Evolutionary conservation across 345 rosid species (phyloP), one percentile per base, ranked within the genome.

Genomic region (Lepidium sativum): DNA sequence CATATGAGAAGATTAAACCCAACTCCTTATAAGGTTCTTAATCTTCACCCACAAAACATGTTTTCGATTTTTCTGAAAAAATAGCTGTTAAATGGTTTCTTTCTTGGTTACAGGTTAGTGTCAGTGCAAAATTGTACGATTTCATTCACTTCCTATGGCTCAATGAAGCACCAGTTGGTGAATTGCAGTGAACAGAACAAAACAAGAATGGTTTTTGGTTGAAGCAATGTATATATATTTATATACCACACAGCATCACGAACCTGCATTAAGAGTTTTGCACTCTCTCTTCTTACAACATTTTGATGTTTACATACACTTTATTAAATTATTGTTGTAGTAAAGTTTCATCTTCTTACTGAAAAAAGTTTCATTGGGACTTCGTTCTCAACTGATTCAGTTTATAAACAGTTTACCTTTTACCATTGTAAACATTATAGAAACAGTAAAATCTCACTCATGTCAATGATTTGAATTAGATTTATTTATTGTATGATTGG

Each of bases 141-240:
- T 94, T 94, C 80, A 94, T 90, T 60, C 97, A 94, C 73, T 86
- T 85, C 79, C 76, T 94, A 25, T 94, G 99, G 97, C 96, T 94
- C 70, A 94, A 94, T 4, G 99, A 94, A 80, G 99, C 97, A 4
- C 99, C 99, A 1, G 97, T 94, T 3, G 99, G 99, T 59, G 99
- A 94, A 77, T 70, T 94, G 78, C 88, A 82, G 55, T 73, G 33
- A 27, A 73, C 9, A 37, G 12, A 56, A 49, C 40, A 20, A 37
- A 40, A 35, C 38, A n/a, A 7, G 11, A 41, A 65, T 20, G 13
- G 37, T 65, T 33, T 56, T 56, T 50, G 27, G 71, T 49, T 60
- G 37, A 64, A 63, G 75, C 52, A 33, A 23, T 65, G 67, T 72
- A 50, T 64, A 54, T 34, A 44, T 43, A 43, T 8, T 32, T 61